Evolutionary conservation across 2,329 filamentous ascomycete species (phyloP).

Genomic region (Trichoderma endophyticum): DNA sequence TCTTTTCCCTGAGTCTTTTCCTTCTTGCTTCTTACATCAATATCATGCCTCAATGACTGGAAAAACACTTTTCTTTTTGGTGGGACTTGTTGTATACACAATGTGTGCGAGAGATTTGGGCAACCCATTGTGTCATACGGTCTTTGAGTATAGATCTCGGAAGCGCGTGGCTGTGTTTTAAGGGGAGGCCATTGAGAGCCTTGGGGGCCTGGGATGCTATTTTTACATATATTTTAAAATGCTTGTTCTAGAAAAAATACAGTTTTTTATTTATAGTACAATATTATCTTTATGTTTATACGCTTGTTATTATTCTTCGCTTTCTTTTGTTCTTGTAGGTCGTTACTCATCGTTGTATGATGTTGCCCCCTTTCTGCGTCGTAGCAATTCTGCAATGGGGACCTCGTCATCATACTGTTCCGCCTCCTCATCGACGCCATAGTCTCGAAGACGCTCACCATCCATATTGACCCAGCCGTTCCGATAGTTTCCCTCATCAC

Average conservation of each 20-base stretch:
- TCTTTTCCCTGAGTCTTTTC: not conserved
- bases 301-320: slow-evolving; percentile 21
- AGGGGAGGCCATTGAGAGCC: not conserved
- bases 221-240: slow-evolving; percentile 2
- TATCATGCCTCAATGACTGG: slow-evolving; percentile 11
- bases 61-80: not conserved
- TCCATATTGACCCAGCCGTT: slow-evolving; percentile 71
- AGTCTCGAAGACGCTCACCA: slow-evolving; percentile 71
- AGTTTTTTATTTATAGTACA: not conserved
- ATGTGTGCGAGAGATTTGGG: slow-evolving; percentile 1
- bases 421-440: slow-evolving; percentile 73
- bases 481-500: slow-evolving; percentile 32
- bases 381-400: slow-evolving; percentile 65
- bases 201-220: not conserved
- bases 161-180: not conserved
- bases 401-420: slow-evolving; percentile 59
- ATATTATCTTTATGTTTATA: not conserved
- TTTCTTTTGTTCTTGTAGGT: not conserved
- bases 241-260: slow-evolving; percentile 4
- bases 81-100: slow-evolving; percentile 15
- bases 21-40: not conserved
- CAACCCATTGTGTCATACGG: slow-evolving; percentile 8
- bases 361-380: slow-evolving; percentile 45
- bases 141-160: slow-evolving; percentile 6
- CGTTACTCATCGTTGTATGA: not conserved